Evolutionary conservation across 73 alveolate species (phyloP).

Genomic region (Blepharisma japonicum): DNA sequence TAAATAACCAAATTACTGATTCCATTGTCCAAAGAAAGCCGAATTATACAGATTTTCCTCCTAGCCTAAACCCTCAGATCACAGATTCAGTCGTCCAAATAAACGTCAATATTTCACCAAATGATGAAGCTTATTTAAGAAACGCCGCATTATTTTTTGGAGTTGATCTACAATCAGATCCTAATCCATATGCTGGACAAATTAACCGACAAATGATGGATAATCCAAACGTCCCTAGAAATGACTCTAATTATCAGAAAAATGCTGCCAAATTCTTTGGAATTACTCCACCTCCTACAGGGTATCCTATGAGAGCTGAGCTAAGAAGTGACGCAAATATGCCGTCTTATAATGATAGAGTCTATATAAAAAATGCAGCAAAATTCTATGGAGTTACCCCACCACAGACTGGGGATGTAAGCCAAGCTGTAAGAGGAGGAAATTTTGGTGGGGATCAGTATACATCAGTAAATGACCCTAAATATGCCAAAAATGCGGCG

Average conservation of each 20-base stretch:
- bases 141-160: no score
- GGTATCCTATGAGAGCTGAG: conserved; percentile 6
- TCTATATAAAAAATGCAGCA: conserved; percentile 7
- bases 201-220: no score
- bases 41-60: no score
- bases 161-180: no score
- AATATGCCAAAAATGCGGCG: neutral
- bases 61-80: no score
- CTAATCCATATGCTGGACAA: no score
- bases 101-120: no score
- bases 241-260: neutral
- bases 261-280: conserved; percentile 14
- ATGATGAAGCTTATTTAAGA: no score
- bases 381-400: conserved; percentile 21
- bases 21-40: no score
- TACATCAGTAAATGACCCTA: neutral
- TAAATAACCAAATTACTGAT: no score
- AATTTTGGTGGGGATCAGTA: neutral
- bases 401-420: neutral
- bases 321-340: neutral
- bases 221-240: no score
- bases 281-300: conserved; percentile 5
- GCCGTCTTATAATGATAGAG: neutral
- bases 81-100: no score
- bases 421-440: neutral